A percentile compares a stretch with the other conserved stretches of the same genome.
These are phyloP conservation scores for Rhizophora apiculata DNA, from an alignment of 345 rosid genomes.

Conservation along the genomic window DNA sequence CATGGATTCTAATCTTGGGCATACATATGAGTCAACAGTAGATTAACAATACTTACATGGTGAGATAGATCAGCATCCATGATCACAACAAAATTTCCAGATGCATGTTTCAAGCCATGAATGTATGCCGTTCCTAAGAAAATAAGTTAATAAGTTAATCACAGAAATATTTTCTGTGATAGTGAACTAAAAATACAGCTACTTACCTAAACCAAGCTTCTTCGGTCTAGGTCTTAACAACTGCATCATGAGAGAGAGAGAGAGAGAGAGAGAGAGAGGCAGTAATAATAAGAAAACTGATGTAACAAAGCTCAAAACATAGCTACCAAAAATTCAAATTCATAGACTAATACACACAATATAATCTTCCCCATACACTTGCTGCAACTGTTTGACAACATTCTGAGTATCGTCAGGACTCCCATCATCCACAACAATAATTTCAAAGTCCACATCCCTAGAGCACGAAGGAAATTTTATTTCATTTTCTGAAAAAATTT, in stretches of 20 bases:
- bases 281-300: neutral
- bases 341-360: constrained; percentile 45
- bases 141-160: constrained; percentile 19
- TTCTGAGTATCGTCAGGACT: constrained; percentile 98
- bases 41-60: constrained; percentile 58
- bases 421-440: constrained; percentile 92
- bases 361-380: constrained; percentile 72
- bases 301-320: neutral
- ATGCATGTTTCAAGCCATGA: constrained; percentile 88
- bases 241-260: constrained; percentile 40
- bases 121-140: constrained; percentile 81
- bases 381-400: constrained; percentile 72
- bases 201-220: constrained; percentile 89
- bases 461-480: neutral
- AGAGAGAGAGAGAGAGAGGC: constrained; percentile 8
- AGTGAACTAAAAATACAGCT: neutral
- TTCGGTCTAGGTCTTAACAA: constrained; percentile 74
- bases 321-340: neutral
- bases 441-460: constrained; percentile 82
- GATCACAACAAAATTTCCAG: constrained; percentile 88
- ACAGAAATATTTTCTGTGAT: constrained; percentile 4
- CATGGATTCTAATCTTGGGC: neutral
- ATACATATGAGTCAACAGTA: neutral
- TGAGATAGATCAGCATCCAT: constrained; percentile 99
- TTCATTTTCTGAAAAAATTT: neutral